Percentiles rank a stretch among this genome's conserved stretches.
Conservation (phyloP, 139 green algal genomes). For the Diplosphaera chodatii region DNA sequence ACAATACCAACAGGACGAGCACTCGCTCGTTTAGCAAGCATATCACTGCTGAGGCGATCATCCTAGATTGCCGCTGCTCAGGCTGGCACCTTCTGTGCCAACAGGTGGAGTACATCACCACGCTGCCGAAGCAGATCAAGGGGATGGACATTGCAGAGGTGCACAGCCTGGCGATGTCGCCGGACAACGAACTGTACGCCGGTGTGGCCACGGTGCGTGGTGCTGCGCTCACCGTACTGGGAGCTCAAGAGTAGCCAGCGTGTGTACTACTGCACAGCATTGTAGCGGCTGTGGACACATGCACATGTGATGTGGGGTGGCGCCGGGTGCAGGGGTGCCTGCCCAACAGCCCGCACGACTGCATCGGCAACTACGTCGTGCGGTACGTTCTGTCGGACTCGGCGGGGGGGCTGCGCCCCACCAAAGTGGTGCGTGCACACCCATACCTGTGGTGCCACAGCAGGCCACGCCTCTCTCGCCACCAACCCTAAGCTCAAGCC, state of each 20-base stretch:
- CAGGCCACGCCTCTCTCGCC: too few species aligned
- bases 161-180: background rate
- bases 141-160: background rate
- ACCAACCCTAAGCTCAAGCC: too few species aligned
- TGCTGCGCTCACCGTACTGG: too few species aligned
- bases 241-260: too few species aligned
- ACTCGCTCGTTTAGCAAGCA: too few species aligned
- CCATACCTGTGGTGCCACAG: too few species aligned
- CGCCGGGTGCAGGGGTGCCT: background rate
- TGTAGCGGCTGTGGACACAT: too few species aligned
- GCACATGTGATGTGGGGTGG: too few species aligned
- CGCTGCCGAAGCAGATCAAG: background rate
- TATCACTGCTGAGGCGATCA: too few species aligned
- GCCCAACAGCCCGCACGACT: background rate
- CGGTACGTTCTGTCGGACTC: background rate
- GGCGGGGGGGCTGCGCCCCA: background rate
- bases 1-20: too few species aligned
- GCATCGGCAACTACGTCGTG: background rate
- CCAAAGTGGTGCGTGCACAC: background rate
- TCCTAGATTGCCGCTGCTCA: too few species aligned
- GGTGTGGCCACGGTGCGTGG: background rate
- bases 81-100: background rate
- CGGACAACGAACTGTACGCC: background rate
- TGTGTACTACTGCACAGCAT: background rate
- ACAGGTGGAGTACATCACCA: background rate